Evolutionary conservation across 257 asterid genomes (phyloP), one percentile per base, ranked within the genome.

Genomic region (Gentiana straminea): DNA sequence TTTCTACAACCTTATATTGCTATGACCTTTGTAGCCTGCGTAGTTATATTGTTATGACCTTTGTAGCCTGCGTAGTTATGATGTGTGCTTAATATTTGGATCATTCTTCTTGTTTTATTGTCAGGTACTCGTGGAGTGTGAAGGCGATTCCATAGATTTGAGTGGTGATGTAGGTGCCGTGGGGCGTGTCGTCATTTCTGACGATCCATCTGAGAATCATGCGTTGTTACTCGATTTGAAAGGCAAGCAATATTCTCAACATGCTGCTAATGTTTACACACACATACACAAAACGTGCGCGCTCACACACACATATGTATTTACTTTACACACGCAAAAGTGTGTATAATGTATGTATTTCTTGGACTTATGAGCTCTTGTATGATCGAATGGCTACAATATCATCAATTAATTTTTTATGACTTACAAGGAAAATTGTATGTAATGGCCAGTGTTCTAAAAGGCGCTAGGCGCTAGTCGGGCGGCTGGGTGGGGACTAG

Each of bases 111-210:
- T 59, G 4, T 37, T 49, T 35, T 46, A 58, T 39, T 24, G 44
- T 45, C 57, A 86, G 95, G 94, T 90, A 69, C 97, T 89, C 59
- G 83, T 89, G 60, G 95, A 89, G 80, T 86, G 93, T 74, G 97
- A 89, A 50, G 94, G 95, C 35, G 95, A 89, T 62, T 74, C 93
- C 68, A 71, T 86, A 69, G 97, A 89, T 84, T 79, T 89, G 76
- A 89, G 95, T 68, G 97, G 97, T 65, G 97, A 89, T 52, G 67
- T 82, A 68, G 95, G 97, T 67, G 77, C 94, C 65, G 94, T 89
- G 57, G 95, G 97, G 58, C 74, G 95, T 68, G 64, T 86, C 46
- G 68, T 86, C 48, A 71, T 90, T 70, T 75, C 94, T 38, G 82
- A 90, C 45, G 80, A 64, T 50, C 76, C 84, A 56, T 84, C 81